A percentile compares a stretch with the other conserved stretches of the same genome.
These are phyloP conservation scores for Pyricularia pennisetigena DNA, from an alignment of 2,329 filamentous ascomycete species.

Conservation along the genomic window DNA sequence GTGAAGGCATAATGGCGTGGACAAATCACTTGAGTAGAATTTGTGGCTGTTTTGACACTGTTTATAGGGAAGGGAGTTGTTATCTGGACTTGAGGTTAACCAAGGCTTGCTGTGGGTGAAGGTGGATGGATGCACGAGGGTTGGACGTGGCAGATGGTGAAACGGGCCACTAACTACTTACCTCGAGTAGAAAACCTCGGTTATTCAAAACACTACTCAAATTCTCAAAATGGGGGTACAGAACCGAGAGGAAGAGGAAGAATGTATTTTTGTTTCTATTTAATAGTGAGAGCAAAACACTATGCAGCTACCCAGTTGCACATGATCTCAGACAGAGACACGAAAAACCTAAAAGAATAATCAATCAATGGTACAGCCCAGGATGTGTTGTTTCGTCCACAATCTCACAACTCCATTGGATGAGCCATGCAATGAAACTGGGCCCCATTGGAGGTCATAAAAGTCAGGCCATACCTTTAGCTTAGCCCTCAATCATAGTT, in stretches of 20 bases:
- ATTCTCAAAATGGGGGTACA: too few relatives aligned
- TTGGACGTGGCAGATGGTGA: not conserved
- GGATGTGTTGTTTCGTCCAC: not conserved
- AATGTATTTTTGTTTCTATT: too few relatives aligned
- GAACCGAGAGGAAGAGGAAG: too few relatives aligned
- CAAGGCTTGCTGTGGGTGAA: not conserved
- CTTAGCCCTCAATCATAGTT: not conserved
- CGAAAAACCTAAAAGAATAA: not conserved
- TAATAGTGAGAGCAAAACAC: not conserved
- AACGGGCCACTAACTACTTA: not conserved
- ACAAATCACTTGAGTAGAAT: not conserved
- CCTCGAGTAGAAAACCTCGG: not conserved
- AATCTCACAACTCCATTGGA: not conserved
- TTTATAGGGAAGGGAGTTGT: not conserved
- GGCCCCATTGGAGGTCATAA: not conserved
- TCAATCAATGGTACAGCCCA: not conserved
- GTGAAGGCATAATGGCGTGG: constrained; percentile 35
- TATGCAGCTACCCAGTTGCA: not conserved
- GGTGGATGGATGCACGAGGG: not conserved
- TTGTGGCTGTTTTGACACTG: not conserved
- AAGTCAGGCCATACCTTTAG: not conserved
- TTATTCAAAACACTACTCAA: not conserved
- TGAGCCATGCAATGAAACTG: not conserved
- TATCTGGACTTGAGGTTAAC: not conserved
- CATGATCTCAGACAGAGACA: not conserved